Base-by-base conservation (phyloP, 352 stramenopile species). In the Lagenidium giganteum region DNA sequence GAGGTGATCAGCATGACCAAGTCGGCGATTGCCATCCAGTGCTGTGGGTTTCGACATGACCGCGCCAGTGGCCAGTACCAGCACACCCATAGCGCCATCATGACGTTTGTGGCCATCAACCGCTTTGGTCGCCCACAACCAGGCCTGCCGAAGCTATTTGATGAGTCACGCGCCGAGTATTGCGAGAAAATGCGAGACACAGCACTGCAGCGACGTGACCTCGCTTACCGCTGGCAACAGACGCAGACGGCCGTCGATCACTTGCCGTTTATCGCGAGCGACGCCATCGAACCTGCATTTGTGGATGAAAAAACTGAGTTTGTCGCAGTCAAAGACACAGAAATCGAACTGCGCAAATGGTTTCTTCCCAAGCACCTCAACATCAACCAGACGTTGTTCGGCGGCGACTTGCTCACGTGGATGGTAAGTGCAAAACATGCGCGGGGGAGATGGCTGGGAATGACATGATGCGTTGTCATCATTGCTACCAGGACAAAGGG, bases 331-430 rank as follows among this genome's bases (percentile, higher is more conserved):
- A 57, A 47, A 13, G 77, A 83, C 22, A 86, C 77, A 39, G 57
- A 77, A 35, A 63, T 90, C 25, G 69, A 87, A 59, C 52, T 86
- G 32, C 67, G 72, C 54, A 81, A 87, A 29, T 74, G 69, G 67
- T 85, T 89, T 40, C 45, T 86, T 43, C 72, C 76, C 17, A 67
- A 71, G 53, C 74, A 81, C 37, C 55, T 87, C 27, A 89, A 89
- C 54, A 67, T 75, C 37, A 84, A 85, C 48, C 44, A 83, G 12
- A 85, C 72, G 14, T 59, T 88, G 3, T 88, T 88, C 22, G 73
- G 73, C 35, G 74, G 77, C 18, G 73, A 84, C 25, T 39, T 87
- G 22, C 57, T 83, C 6, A 61, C 59, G 3, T 77, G 67, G 72
- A 83, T 85, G 72, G 67, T 74, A 65, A 18, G 40, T 22, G 27